Conservation (phyloP, 768 basidiomycete genomes). For the Boletus pseudopeckii region DNA sequence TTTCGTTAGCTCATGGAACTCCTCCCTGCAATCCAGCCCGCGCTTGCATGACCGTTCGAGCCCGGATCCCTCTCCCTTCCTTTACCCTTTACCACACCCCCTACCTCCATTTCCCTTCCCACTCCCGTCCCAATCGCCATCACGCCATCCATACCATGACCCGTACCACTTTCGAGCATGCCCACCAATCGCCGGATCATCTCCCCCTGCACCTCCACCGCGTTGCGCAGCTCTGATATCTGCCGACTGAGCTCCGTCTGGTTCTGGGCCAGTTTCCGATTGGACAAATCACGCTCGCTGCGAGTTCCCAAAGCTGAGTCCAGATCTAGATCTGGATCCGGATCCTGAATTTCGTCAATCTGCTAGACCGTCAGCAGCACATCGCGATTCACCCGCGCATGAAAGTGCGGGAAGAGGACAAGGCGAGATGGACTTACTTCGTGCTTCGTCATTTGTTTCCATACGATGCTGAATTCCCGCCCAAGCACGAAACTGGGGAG, state of each 20-base stretch:
- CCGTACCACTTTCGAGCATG: constrained; percentile 11
- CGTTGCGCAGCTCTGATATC: constrained; percentile 52
- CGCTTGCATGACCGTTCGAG: not conserved
- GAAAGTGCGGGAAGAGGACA: not conserved
- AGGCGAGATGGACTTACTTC: constrained; percentile 33
- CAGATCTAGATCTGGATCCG: not conserved
- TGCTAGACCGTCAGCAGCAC: not conserved
- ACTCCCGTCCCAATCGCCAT: not conserved
- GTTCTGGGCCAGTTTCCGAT: constrained; percentile 61
- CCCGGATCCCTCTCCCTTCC: constrained; percentile 1
- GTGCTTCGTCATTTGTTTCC: constrained; percentile 71
- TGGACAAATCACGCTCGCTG: constrained; percentile 44
- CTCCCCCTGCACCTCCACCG: constrained; percentile 58
- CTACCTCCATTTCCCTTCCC: not conserved
- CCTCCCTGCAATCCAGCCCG: constrained; percentile 4
- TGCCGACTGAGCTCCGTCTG: constrained; percentile 64
- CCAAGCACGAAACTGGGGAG: constrained; percentile 91
- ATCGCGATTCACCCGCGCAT: not conserved
- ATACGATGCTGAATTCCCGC: constrained; percentile 85
- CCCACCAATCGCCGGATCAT: constrained; percentile 37
- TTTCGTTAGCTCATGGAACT: constrained; percentile 14
- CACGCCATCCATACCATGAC: not conserved
- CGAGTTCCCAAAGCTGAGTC: constrained; percentile 6
- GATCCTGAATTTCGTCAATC: not conserved
- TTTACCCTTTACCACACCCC: constrained; percentile 13